A percentile compares a stretch with the other conserved stretches of the same genome.
Conservation (phyloP, 805 yeast genomes). For the Myxozyma neotropica region DNA sequence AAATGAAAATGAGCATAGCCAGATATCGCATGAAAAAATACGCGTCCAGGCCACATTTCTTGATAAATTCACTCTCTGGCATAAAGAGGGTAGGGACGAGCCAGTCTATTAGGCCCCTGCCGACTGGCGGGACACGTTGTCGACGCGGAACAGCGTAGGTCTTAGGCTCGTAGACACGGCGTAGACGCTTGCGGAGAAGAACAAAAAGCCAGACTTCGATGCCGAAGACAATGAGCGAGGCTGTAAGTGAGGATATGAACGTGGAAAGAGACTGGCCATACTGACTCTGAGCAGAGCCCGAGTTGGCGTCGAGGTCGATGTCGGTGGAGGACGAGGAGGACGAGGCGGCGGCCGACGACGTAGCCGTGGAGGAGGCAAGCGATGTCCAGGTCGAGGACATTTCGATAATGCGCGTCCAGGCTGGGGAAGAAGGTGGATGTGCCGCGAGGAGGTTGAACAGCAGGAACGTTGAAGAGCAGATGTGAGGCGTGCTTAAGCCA, state of each 20-base stretch:
- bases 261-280: slow-evolving; percentile 61
- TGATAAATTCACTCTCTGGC: slow-evolving; percentile 73
- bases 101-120: slow-evolving; percentile 75
- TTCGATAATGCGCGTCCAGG: not conserved
- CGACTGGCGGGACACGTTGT: slow-evolving; percentile 66
- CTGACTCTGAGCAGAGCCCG: slow-evolving; percentile 26
- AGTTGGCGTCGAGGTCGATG: slow-evolving; percentile 9
- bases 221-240: slow-evolving; percentile 68
- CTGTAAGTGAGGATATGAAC: slow-evolving; percentile 69
- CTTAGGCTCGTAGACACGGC: slow-evolving; percentile 84
- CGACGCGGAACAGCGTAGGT: slow-evolving; percentile 61
- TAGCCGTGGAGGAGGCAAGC: slow-evolving; percentile 1
- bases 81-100: slow-evolving; percentile 62
- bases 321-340: slow-evolving; percentile 13
- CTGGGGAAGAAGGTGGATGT: too few relatives aligned
- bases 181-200: slow-evolving; percentile 64
- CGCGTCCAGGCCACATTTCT: slow-evolving; percentile 90
- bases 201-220: slow-evolving; percentile 65
- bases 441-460: too few relatives aligned
- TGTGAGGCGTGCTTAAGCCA: too few relatives aligned
- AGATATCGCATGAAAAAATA: slow-evolving; percentile 85
- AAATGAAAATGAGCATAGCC: slow-evolving; percentile 55
- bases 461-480: too few relatives aligned
- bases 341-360: slow-evolving; percentile 7
- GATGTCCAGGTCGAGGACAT: slow-evolving; percentile 10